Evolutionary conservation across 768 basidiomycete genomes (phyloP), one percentile per base, ranked within the genome.

Genomic region (Lentinula boryana): DNA sequence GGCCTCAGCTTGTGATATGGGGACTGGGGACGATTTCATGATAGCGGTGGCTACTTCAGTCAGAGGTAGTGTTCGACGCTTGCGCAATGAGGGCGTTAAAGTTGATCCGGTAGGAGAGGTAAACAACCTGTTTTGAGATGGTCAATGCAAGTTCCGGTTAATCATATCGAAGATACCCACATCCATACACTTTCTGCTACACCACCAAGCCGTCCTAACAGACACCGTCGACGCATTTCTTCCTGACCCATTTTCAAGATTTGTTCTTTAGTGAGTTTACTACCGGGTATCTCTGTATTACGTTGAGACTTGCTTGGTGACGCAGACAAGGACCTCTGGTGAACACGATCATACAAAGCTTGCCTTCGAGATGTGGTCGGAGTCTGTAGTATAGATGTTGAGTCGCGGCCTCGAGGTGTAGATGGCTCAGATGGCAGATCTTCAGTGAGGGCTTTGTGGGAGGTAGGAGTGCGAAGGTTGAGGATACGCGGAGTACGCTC

Each of bases 171-270:
- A 60, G 60, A 31, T n/a, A 74, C 86, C 71, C 63, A 89, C 92
- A 93, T 92, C 89, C 91, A 93, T 16, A 88, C 82, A 64, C 91
- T 89, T 68, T 94, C 91, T n/a, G 92, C 92, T 32, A 94, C 83
- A 9, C 88, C 87, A 31, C 81, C 80, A 6, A 94, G 80, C 18
- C 92, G 84, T 54, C 91, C 91, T 7, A 94, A 77, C 33, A 93
- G 70, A 64, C 88, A 91, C 40, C 91, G 78, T 60, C 88, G 80
- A 62, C 89, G 80, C 74, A 89, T 81, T 68, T 90, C 91, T 61
- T 92, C 90, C 68, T 91, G 90, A 44, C 85, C 78, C 59, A 92
- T 74, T 71, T 86, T 88, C 46, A 86, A 71, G 63, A 91, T 76
- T 64, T 88, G 82, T 57, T 89, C 89, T 62, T 79, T 83, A 46